Base-by-base conservation (phyloP, 495 filamentous ascomycete species). In the Neurospora sp. region DNA sequence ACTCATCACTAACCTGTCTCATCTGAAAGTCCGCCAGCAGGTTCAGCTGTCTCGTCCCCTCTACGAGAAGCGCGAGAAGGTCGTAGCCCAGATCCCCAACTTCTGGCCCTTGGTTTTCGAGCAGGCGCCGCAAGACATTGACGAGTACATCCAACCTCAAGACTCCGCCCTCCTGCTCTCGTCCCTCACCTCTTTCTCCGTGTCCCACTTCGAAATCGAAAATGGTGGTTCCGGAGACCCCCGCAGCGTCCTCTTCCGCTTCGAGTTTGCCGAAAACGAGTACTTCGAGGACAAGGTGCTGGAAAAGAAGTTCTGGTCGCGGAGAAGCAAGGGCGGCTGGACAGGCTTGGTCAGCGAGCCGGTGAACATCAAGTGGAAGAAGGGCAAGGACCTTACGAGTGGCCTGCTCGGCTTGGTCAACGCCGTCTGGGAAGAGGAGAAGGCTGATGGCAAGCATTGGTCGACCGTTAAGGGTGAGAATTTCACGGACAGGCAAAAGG, bases 41-140 rank as follows among this genome's bases (percentile, higher is more conserved):
- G 80, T 83, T 70, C 69, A 78, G 72, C 81, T 88, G 71, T 82
- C 80, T 69, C 81, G 83, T 54, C 87, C 91, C 37, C 86, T 95
- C 73, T 96, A 92, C 83, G 82, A 87, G 72, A 90, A 90, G 83
- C 92, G 94, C 79, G 84, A 86, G n/a, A 84, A 87, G 77, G 80
- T 92, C 72, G 86, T 92, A 73, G 81, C 86, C 71, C 82, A 88
- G 76, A 94, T 97, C 78, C 85, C 85, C 39, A 88, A 92, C 84
- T 98, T 97, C 89, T 98, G 94, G 94, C 84, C 91, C 38, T 85
- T 95, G 73, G 93, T 97, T 54, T 84, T 97, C 78, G 91, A 95
- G 79, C 91, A 93, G 82, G 90, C 93, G 6, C 93, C 94, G 3
- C 85, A 85, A 37, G 91, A 96, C 71, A 88, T 97, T 74, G 94